Base-by-base conservation (phyloP, 1,284 basidiomycete genomes). In the Rhodotorula sp. region DNA sequence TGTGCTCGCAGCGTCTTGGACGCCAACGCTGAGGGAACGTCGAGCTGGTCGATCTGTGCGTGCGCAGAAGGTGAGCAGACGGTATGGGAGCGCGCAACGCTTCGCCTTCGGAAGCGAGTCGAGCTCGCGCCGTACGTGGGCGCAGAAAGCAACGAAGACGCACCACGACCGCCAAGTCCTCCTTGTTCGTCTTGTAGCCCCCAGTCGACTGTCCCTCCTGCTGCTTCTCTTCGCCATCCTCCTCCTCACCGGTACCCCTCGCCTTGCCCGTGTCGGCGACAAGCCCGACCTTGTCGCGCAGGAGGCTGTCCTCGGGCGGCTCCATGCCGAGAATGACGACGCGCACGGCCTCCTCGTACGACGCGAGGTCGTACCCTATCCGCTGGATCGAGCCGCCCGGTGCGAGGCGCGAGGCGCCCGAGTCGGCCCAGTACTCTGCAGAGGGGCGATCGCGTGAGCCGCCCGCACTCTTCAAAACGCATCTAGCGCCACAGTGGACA, bases 351-450 rank as follows among this genome's bases (percentile, higher is more conserved):
- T 74, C 66, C 4, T 74, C 73, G 55, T 62, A 74, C 14, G 61
- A 16, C 12, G 64, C 49, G 12, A 67, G 67, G 59, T 74, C 73
- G 69, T 74, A 74, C 46, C 67, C 73, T 56, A 74, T 71, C 44
- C 70, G 62, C 45, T 67, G 67, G 50, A 74, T 71, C 1, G 54
- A 57, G 4, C 73, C 73, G 25, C 73, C 73, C 0, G 69, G 67
- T 0, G 73, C 73, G 42, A 70, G 64, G 9, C 58, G 44, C 4
- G 50, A 50, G 7, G 73, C 57, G 25, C 34, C 27, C 1, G 64
- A 64, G 61, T 74, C 72, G 41, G 54, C 70, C 73, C 73, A 74
- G 70, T 66, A 71, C 16, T 74, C 73, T 74, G 67, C 34, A 14
- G 14, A 41, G 4, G 23, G 3, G 9, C 4, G 21, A 9, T 14